phyloP scores from a whole-genome alignment of 2,329 filamentous ascomycete species.

The Neophaeococcomyces mojaviensis region DNA sequence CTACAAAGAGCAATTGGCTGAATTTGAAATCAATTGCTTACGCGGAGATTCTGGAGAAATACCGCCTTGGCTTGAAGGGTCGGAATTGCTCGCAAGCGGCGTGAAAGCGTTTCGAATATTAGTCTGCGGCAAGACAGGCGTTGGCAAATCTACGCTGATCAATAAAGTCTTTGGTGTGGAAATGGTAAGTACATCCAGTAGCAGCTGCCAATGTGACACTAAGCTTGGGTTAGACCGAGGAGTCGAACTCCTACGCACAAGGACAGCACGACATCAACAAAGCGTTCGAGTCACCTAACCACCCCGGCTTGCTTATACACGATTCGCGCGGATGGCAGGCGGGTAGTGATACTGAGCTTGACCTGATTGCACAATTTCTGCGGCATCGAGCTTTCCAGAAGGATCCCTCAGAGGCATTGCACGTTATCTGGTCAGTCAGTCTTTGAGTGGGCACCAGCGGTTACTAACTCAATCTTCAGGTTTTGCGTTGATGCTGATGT shows the following conservation, averaged over 20 bases:
- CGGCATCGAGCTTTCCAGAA: constrained; percentile 25
- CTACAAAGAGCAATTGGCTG: constrained; percentile 15
- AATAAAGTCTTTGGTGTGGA: constrained; percentile 29
- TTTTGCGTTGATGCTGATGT: constrained; percentile 31
- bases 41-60: constrained; percentile 21
- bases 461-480: constrained; percentile 14
- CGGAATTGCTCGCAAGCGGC: constrained; percentile 20
- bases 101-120: constrained; percentile 28
- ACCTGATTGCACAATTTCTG: constrained; percentile 26
- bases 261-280: constrained; percentile 28
- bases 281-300: constrained; percentile 27
- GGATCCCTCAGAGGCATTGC: constrained; percentile 25
- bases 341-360: constrained; percentile 27
- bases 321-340: constrained; percentile 31
- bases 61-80: constrained; percentile 24
- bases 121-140: constrained; percentile 29
- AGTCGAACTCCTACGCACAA: constrained; percentile 23
- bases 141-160: constrained; percentile 28
- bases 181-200: constrained; percentile 17
- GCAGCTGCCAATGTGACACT: background rate
- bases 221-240: constrained; percentile 17
- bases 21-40: constrained; percentile 22
- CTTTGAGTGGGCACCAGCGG: background rate
- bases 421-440: constrained; percentile 26
- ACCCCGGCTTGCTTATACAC: constrained; percentile 29